Base-by-base conservation (phyloP, 148 eudicot species). In the Limonium bicolor region DNA sequence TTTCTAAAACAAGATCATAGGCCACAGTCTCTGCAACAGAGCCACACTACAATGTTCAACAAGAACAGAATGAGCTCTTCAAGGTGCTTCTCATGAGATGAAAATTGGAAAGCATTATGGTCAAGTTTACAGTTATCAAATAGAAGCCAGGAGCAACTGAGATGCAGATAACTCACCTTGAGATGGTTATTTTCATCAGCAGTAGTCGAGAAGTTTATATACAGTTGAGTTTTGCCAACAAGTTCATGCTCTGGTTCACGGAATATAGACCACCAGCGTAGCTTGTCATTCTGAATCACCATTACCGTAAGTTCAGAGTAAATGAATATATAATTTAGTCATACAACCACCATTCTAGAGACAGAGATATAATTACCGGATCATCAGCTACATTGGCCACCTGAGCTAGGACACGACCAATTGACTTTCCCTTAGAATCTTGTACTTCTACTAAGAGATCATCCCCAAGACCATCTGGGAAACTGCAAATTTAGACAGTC, bases 11-110 rank as follows among this genome's bases (percentile, higher is more conserved):
- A 46, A 77, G 40, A 59, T 90, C 99, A 50, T 90, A 90, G 10
- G 95, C 99, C 7, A 90, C 92, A 15, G 99, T 90, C 60, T 90
- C 99, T 32, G 95, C 95, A 62, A 90, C 86, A 51, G 88, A 73
- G 48, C 85, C 87, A 19, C 38, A 30, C 51, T 48, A 48, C 37
- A 58, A 33, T 42, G 53, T 36, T 55, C 45, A n/a, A 53, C 19
- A 54, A 12, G 42, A 41, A 61, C 36, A 57, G n/a, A 7, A 19
- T 18, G 28, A 25, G 16, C 30, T 25, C 7, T 23, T 24, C 31
- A 24, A n/a, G 9, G 27, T 13, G 20, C 7, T 29, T 29, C 33
- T 29, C 33, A 29, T 29, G 7, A 8, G 12, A 29, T n/a, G 10
- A 29, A 29, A 8, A 29, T 7, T 0, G 12, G 12, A 29, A 29